Conservation (phyloP, 169 alveolate genomes). For the Plasmodium fragile region DNA sequence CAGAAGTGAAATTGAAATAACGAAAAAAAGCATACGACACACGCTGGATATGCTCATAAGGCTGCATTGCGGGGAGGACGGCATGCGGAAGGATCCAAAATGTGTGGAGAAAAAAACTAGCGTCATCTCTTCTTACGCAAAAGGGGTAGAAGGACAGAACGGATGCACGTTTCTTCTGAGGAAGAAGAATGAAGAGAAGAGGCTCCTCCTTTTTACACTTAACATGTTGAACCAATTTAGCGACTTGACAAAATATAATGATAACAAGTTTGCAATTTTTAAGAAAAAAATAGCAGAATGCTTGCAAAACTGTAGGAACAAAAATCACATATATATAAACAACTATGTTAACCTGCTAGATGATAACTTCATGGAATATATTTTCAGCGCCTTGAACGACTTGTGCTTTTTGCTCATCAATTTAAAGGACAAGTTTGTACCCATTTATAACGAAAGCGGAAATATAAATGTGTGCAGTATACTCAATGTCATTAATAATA, state of each 20-base stretch:
- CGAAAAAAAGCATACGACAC: conserved; percentile 10
- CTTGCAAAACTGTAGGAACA: conserved; percentile 24
- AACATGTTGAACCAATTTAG: conserved; percentile 35
- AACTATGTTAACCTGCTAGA: conserved; percentile 47
- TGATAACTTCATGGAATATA: conserved; percentile 11
- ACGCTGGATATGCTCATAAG: conserved; percentile 35
- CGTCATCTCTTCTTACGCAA: not conserved
- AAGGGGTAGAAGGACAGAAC: not conserved
- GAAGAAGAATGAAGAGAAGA: conserved; percentile 46
- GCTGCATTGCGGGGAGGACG: not conserved
- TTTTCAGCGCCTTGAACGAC: conserved; percentile 43
- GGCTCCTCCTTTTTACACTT: conserved; percentile 43
- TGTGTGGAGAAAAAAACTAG: not conserved
- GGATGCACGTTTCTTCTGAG: not conserved
- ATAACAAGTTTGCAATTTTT: conserved; percentile 35
- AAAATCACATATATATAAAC: conserved; percentile 67
- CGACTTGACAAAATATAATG: conserved; percentile 36
- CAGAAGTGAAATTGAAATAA: not conserved
- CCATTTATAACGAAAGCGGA: conserved; percentile 56
- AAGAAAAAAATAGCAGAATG: conserved; percentile 28
- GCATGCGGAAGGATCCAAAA: not conserved
- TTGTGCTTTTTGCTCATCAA: conserved; percentile 24
- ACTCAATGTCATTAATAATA: conserved; percentile 31
- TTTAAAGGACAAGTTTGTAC: conserved; percentile 5
- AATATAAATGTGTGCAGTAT: conserved; percentile 22